Conservation (phyloP, 306 rosid genomes). For the Geum urbanum region DNA sequence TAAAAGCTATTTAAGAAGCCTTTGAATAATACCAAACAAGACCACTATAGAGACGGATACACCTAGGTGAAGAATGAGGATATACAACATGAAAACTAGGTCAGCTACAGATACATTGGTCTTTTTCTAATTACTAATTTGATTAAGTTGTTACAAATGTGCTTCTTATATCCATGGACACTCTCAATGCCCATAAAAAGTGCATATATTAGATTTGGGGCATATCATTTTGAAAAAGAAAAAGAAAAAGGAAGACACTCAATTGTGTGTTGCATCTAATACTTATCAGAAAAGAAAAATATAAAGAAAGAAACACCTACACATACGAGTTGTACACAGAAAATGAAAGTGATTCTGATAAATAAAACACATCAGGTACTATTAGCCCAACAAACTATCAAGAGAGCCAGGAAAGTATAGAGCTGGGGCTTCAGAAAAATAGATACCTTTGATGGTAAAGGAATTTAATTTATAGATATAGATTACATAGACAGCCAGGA, state of each 20-base stretch:
- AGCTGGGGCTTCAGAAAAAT: slow-evolving; percentile 12
- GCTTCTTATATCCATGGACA: background rate
- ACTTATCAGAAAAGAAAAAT: background rate
- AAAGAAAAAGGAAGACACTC: background rate
- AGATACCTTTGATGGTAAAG: slow-evolving; percentile 6
- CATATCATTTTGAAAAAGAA: background rate
- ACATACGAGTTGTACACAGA: background rate
- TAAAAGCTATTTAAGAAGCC: background rate
- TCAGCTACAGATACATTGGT: too few species aligned
- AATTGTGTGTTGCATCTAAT: background rate
- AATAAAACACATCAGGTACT: background rate
- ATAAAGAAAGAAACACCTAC: background rate
- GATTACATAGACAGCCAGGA: background rate
- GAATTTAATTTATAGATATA: background rate
- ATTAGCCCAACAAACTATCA: too few species aligned
- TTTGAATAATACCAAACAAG: background rate
- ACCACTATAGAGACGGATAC: background rate
- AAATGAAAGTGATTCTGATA: background rate
- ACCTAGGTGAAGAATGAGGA: background rate
- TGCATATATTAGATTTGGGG: background rate
- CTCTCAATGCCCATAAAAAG: background rate
- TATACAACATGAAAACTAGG: too few species aligned
- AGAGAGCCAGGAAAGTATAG: background rate
- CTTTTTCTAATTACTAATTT: too few species aligned
- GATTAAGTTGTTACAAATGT: background rate